Evolutionary conservation across 73 alveolate species (phyloP), one percentile per base, ranked within the genome.

Genomic region (Loxodes magnus): DNA sequence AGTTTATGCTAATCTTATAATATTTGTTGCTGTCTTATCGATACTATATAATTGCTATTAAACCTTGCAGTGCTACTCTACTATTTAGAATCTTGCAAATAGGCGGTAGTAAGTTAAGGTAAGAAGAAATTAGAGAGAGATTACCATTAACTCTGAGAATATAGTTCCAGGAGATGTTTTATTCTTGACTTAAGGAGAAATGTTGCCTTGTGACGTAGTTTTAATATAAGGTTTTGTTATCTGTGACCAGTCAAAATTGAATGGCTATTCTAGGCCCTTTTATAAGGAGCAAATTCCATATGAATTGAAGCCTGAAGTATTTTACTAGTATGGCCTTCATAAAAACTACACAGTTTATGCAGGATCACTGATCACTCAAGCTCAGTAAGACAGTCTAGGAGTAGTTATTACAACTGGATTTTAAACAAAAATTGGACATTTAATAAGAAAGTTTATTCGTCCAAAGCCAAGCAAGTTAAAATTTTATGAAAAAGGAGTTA

Each of bases 81-180:
- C 77, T 49, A 62, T 92, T n/a, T 59, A 88, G 37, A 52, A 80
- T 44, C 84, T 92, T 95, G 88, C 96, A 17, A 44, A 67, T 26
- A 74, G 77, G n/a, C n/a, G n/a, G n/a, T n/a, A n/a, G n/a, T n/a
- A 54, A 12, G 94, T 90, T 7, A 74, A 65, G 56, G 89, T 83
- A 1, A 49, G 23, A 37, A 67, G 98, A 71, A 58, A 60, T 16
- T n/a, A 3, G 14, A n/a, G 26, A 2, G 28, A 35, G 62, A 26
- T 17, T 2, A 59, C 37, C 31, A 35, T 64, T 16, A 10, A 34
- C 6, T 50, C 77, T 29, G 27, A n/a, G n/a, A 81, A 76, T 44
- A 72, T 92, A 54, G 97, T 87, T 3, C 98, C 98, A 41, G 98
- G 98, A 0, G 98, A 90, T 43, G 65, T 78, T 12, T 46, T n/a